Conservation (phyloP, 352 stramenopile genomes). For the Phytophthora megakarya region DNA sequence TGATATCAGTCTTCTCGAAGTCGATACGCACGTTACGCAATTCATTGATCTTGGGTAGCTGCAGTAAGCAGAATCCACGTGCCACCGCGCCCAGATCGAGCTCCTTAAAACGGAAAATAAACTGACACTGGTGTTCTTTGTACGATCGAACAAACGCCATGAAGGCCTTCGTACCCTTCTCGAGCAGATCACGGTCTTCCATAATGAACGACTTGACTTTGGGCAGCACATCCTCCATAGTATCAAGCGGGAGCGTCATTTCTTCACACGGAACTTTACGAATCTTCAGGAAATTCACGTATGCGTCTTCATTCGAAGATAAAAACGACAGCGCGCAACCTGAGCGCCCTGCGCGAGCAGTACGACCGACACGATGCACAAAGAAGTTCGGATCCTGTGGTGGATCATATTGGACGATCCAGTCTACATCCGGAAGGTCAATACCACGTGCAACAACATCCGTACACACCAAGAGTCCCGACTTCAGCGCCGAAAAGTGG, state of each 20-base stretch:
- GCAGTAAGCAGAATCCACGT: constrained; percentile 79
- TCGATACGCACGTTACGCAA: constrained; percentile 78
- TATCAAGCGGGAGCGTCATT: constrained; percentile 66
- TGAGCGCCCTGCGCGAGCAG: constrained; percentile 93
- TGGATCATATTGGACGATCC: constrained; percentile 99
- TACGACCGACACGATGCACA: constrained; percentile 98
- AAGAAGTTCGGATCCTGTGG: constrained; percentile 98
- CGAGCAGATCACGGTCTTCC: constrained; percentile 96
- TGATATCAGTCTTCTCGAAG: constrained; percentile 88
- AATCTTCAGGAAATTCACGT: constrained; percentile 96
- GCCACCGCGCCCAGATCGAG: constrained; percentile 95
- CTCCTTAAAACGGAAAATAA: constrained; percentile 99
- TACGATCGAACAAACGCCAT: constrained; percentile 99
- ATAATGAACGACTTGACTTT: constrained; percentile 90
- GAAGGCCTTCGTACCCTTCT: constrained; percentile 99
- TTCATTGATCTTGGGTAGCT: constrained; percentile 89
- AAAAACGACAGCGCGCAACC: constrained; percentile 96
- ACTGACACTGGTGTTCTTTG: constrained; percentile 98
- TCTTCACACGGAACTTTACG: constrained; percentile 93
- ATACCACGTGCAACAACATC: constrained; percentile 98
- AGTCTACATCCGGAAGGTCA: constrained; percentile 98
- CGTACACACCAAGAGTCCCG: constrained; percentile 96
- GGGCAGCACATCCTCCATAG: constrained; percentile 85
- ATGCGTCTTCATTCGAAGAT: constrained; percentile 96
- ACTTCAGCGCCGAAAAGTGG: constrained; percentile 53